phyloP scores from a whole-genome alignment of 148 eudicot species.

The Tetragonia tetragonoides region DNA sequence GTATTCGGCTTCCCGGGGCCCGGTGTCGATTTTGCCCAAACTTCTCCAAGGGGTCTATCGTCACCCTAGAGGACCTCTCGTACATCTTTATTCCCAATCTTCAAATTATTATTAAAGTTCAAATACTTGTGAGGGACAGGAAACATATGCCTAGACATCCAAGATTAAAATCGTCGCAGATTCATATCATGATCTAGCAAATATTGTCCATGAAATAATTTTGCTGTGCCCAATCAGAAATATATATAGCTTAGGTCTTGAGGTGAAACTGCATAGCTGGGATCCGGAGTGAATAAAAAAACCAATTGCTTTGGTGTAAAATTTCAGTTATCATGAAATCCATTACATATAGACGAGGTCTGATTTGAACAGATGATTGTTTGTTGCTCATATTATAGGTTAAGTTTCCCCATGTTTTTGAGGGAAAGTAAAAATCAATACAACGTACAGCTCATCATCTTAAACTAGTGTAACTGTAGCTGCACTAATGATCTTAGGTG shows the following conservation, averaged over 20 bases:
- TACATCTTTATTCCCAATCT: too few species aligned
- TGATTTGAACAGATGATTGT: too few species aligned
- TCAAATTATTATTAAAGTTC: neutral
- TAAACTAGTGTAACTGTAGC: neutral
- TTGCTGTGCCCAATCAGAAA: too few species aligned
- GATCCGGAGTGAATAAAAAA: neutral
- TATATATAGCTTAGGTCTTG: too few species aligned
- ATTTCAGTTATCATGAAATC: too few species aligned
- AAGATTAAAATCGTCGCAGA: neutral
- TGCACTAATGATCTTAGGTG: neutral
- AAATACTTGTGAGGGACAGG: neutral
- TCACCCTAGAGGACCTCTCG: too few species aligned
- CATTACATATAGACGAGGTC: too few species aligned
- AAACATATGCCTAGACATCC: neutral
- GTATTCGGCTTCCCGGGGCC: too few species aligned
- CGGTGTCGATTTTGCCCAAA: too few species aligned
- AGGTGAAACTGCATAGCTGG: neutral
- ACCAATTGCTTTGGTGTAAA: neutral
- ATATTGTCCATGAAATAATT: too few species aligned
- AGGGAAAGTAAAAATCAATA: neutral
- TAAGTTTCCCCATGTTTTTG: neutral
- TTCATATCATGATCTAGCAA: too few species aligned
- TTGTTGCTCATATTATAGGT: neutral
- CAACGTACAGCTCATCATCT: neutral
- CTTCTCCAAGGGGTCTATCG: too few species aligned